Conservation (phyloP, 164 flowering plant species). For the Umbilicus rupestris region DNA sequence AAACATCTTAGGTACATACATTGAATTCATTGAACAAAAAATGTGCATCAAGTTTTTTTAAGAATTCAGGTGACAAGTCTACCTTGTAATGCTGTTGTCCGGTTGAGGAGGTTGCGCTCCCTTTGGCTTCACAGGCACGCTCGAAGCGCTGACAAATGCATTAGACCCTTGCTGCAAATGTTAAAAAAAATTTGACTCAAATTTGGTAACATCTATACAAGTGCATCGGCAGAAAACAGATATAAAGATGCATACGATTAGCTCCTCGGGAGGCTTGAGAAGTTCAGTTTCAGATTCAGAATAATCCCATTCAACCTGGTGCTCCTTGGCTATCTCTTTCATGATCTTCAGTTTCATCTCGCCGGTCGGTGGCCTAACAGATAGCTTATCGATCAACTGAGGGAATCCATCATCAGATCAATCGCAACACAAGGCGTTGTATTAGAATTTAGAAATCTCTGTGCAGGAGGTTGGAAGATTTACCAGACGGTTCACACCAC, state of each 20-base stretch:
- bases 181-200: neutral
- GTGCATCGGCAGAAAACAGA: constrained; percentile 11
- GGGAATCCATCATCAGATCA: neutral
- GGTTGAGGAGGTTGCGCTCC: constrained; percentile 20
- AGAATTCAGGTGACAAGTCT: constrained; percentile 1
- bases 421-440: neutral
- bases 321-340: constrained; percentile 97
- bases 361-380: constrained; percentile 79
- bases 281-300: constrained; percentile 82
- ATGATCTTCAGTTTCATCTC: constrained; percentile 75
- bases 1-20: too few species aligned
- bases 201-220: neutral
- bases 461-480: neutral
- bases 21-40: neutral
- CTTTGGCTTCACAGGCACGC: constrained; percentile 48
- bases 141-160: constrained; percentile 20
- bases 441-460: too few species aligned
- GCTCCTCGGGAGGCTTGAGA: constrained; percentile 85
- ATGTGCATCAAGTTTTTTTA: neutral
- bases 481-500: constrained; percentile 87
- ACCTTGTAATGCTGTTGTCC: constrained; percentile 33
- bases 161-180: constrained; percentile 2
- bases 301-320: constrained; percentile 82
- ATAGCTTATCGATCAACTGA: constrained; percentile 88
- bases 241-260: constrained; percentile 34